These are phyloP conservation scores for Fraxinus albicans DNA, from an alignment of 305 asterid species.

Conservation along the genomic window DNA sequence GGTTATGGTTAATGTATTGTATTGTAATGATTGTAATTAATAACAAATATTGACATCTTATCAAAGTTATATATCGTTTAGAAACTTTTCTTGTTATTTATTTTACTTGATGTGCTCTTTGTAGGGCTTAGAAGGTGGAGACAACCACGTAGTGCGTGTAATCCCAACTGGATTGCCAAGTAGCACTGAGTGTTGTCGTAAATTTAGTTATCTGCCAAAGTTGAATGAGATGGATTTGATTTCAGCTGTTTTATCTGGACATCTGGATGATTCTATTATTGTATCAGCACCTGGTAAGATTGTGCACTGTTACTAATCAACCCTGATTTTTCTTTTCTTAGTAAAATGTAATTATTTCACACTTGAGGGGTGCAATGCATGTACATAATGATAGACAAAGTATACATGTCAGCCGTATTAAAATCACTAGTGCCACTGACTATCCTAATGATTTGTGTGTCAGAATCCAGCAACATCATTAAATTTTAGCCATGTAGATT, in stretches of 20 bases:
- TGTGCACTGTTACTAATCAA: slow-evolving; percentile 11
- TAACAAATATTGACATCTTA: slow-evolving; percentile 3
- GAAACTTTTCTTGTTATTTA: slow-evolving; percentile 17
- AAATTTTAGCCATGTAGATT: not conserved
- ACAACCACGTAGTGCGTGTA: slow-evolving; percentile 47
- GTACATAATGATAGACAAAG: not conserved
- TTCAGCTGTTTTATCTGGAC: slow-evolving; percentile 74
- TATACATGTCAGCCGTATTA: not conserved
- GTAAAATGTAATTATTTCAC: not conserved
- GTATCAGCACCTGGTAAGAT: slow-evolving; percentile 71
- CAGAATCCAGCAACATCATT: not conserved
- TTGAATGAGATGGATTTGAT: slow-evolving; percentile 75
- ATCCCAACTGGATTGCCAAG: slow-evolving; percentile 52
- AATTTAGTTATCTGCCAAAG: slow-evolving; percentile 44
- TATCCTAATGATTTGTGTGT: not conserved
- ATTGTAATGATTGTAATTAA: not conserved
- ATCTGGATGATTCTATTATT: slow-evolving; percentile 63
- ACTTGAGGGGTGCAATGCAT: not conserved
- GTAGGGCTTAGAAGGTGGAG: slow-evolving; percentile 52
- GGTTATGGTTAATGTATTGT: not conserved
- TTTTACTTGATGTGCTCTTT: slow-evolving; percentile 17
- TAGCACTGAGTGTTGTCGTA: slow-evolving; percentile 32
- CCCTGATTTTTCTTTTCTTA: not conserved
- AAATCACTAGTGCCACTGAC: not conserved
- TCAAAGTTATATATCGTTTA: slow-evolving; percentile 6